Percentiles rank a stretch among this genome's conserved stretches.
Conservation (phyloP, 1,284 basidiomycete genomes). For the Cryptococcus maquisensis region DNA sequence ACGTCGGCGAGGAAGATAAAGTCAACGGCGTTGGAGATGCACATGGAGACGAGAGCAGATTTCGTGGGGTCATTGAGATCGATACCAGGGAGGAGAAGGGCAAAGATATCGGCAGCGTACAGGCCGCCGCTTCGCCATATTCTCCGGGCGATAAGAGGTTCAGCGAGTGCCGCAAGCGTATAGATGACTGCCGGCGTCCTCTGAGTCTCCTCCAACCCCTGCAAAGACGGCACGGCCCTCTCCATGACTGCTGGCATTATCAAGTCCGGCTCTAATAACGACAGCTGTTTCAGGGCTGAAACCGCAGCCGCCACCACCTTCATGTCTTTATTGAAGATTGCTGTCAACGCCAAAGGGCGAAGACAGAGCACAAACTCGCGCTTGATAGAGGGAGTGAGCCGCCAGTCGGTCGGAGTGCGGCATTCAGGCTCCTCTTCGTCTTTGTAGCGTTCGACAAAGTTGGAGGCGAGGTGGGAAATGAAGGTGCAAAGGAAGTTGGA, state of each 20-base stretch:
- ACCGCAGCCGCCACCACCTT: conserved; percentile 52
- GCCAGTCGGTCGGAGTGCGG: conserved; percentile 66
- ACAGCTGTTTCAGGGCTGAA: conserved; percentile 53
- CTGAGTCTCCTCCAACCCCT: conserved; percentile 92
- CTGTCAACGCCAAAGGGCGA: conserved; percentile 80
- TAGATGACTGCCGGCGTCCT: conserved; percentile 86
- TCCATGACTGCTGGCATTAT: conserved; percentile 92
- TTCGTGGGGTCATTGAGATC: conserved; percentile 86
- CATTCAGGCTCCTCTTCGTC: conserved; percentile 77
- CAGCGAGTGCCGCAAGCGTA: conserved; percentile 74
- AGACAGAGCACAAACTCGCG: conserved; percentile 76
- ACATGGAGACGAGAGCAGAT: conserved; percentile 54
- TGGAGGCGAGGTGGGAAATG: conserved; percentile 72
- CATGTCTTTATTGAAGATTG: conserved; percentile 86
- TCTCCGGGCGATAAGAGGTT: conserved; percentile 71
- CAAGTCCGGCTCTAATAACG: conserved; percentile 75
- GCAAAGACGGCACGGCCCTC: conserved; percentile 83
- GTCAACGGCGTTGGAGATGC: conserved; percentile 68
- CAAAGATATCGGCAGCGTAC: conserved; percentile 81
- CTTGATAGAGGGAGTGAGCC: conserved; percentile 78
- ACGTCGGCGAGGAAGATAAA: conserved; percentile 64
- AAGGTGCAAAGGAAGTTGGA: conserved; percentile 62
- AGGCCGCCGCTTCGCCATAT: conserved; percentile 76
- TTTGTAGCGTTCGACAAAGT: conserved; percentile 76
- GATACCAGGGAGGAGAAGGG: conserved; percentile 71